Percentiles rank a stretch among this genome's conserved stretches.
phyloP scores from a whole-genome alignment of 148 eudicot species.

The Cornus controversa region DNA sequence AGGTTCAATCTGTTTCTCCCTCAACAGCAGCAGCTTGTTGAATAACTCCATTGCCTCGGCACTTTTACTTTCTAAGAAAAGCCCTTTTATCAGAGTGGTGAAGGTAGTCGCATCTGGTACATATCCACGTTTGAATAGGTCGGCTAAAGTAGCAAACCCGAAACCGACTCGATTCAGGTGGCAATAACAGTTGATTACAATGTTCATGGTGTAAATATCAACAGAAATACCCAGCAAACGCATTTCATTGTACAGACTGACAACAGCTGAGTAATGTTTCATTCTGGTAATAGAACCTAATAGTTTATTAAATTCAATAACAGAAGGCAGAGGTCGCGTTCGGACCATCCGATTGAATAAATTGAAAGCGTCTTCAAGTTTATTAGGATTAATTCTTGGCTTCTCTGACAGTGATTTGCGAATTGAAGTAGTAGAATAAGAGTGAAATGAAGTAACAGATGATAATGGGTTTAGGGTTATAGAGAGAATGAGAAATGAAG shows the following conservation, averaged over 20 bases:
- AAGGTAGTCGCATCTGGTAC: conserved; percentile 6
- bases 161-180: neutral
- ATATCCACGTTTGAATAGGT: conserved; percentile 13
- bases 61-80: neutral
- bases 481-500: too few relatives aligned
- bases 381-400: neutral
- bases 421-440: too few relatives aligned
- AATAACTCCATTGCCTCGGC: conserved; percentile 16
- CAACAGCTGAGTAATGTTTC: neutral
- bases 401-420: too few relatives aligned
- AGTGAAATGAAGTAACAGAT: too few relatives aligned
- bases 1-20: conserved; percentile 1
- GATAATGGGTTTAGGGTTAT: too few relatives aligned
- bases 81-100: neutral
- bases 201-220: neutral
- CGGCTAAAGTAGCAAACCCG: conserved; percentile 12
- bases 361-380: neutral
- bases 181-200: conserved; percentile 10
- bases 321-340: conserved; percentile 8
- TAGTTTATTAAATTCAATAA: neutral
- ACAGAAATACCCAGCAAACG: neutral
- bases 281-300: neutral
- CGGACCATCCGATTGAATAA: neutral
- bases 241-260: neutral
- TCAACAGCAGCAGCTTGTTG: neutral